A percentile compares a stretch with the other conserved stretches of the same genome.
These are phyloP conservation scores for Salix viminalis DNA, from an alignment of 345 rosid species.

Conservation along the genomic window DNA sequence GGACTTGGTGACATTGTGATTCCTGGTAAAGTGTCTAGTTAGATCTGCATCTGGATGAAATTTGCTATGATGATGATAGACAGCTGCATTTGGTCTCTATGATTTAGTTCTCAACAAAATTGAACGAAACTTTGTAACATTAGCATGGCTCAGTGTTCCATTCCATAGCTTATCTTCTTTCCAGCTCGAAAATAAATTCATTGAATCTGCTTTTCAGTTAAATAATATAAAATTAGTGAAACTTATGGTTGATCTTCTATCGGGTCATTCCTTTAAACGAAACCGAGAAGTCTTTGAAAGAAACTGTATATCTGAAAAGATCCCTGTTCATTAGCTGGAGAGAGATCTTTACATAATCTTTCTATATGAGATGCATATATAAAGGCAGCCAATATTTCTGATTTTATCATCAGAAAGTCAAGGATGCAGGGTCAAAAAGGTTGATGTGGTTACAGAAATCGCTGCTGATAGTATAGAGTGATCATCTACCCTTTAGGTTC, in stretches of 20 bases:
- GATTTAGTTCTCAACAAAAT: neutral
- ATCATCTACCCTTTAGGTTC: neutral
- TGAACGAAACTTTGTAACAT: neutral
- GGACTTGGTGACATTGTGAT: constrained; percentile 99
- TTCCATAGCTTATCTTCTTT: neutral
- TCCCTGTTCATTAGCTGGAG: neutral
- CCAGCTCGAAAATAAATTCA: neutral
- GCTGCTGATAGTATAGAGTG: neutral
- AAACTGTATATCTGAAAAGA: neutral
- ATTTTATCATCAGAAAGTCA: neutral
- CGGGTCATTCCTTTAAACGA: neutral
- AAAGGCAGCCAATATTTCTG: neutral
- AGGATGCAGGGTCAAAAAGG: neutral
- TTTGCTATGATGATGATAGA: neutral
- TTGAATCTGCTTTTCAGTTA: neutral
- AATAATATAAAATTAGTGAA: neutral
- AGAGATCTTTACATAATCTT: neutral
- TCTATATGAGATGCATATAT: neutral
- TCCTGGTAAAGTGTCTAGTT: constrained; percentile 56
- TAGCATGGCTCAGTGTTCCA: neutral
- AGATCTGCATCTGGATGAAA: neutral
- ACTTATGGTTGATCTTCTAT: neutral
- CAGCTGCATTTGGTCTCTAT: neutral
- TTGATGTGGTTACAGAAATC: neutral
- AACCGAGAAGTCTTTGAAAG: neutral